Conservation (phyloP, 345 rosid genomes). For the Nephelium lappaceum region DNA sequence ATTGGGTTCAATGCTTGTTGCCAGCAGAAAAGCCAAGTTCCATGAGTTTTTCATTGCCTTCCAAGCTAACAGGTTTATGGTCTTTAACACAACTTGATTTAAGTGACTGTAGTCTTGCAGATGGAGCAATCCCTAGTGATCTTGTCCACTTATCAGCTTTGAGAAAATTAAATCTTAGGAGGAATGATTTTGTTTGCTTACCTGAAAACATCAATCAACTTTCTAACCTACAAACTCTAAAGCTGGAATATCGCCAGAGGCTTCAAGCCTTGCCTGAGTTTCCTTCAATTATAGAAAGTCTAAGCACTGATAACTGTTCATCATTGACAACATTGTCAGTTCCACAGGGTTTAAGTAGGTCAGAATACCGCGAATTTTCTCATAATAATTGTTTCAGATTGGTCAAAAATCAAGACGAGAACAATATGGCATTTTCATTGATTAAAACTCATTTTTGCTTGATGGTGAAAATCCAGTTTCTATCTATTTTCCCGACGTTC, state of each 20-base stretch:
- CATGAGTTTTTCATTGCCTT: constrained; percentile 12
- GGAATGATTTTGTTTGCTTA: constrained; percentile 10
- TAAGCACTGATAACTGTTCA: not conserved
- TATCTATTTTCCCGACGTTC: not conserved
- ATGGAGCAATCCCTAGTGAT: constrained; percentile 5
- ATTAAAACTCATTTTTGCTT: not conserved
- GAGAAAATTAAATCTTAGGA: constrained; percentile 10
- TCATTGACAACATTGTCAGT: constrained; percentile 2
- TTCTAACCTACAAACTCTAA: not conserved
- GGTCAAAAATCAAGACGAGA: not conserved
- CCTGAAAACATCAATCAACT: constrained; percentile 7
- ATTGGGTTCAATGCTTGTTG: not conserved
- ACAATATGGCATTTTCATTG: not conserved
- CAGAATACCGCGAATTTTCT: not conserved
- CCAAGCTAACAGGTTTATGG: not conserved
- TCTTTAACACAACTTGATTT: constrained; percentile 16
- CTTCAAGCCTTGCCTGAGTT: constrained; percentile 21
- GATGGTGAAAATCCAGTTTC: not conserved
- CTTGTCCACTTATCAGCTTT: not conserved
- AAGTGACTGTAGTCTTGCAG: constrained; percentile 16
- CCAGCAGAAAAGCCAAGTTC: not conserved
- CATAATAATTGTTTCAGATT: constrained; percentile 10
- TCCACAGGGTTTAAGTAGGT: not conserved
- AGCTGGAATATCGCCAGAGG: constrained; percentile 8
- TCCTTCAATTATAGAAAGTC: constrained; percentile 7